Conservation (phyloP, 176 grass and related monocot genomes). For the Oryza coarctata region DNA sequence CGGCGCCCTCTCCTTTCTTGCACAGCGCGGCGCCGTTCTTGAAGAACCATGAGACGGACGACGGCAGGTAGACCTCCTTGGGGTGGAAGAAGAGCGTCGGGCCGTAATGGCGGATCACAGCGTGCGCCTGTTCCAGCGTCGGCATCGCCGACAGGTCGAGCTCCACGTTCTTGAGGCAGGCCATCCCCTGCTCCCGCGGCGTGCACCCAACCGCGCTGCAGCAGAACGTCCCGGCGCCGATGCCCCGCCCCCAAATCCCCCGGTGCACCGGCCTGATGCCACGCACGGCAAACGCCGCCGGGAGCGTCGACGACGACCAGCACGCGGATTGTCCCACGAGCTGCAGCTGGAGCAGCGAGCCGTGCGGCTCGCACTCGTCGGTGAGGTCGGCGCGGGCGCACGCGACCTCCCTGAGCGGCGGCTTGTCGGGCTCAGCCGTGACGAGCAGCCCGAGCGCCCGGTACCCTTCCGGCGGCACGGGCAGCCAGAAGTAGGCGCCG, state of each 20-base stretch:
- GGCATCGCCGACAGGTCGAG: conserved; percentile 79
- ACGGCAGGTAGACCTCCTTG: conserved; percentile 78
- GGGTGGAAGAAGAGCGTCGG: conserved; percentile 86
- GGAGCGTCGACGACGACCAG: background rate
- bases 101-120: conserved; percentile 79
- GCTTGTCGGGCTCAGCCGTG: conserved; percentile 47
- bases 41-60: conserved; percentile 96
- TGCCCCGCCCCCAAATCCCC: conserved; percentile 49
- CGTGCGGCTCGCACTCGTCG: conserved; percentile 55
- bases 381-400: conserved; percentile 80
- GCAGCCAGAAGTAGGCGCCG: conserved; percentile 71
- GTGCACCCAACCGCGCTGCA: conserved; percentile 46
- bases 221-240: conserved; percentile 70
- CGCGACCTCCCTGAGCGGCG: conserved; percentile 42
- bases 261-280: conserved; percentile 54
- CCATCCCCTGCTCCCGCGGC: conserved; percentile 30
- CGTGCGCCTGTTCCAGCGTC: conserved; percentile 77
- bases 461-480: conserved; percentile 64
- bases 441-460: conserved; percentile 55
- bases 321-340: conserved; percentile 11
- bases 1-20: conserved; percentile 28
- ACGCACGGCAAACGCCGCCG: conserved; percentile 50
- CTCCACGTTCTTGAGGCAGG: conserved; percentile 71
- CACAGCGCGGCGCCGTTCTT: conserved; percentile 68
- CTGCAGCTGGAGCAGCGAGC: conserved; percentile 49